Conservation (phyloP, 2,329 filamentous ascomycete genomes). For the Epichloe sibirici region DNA sequence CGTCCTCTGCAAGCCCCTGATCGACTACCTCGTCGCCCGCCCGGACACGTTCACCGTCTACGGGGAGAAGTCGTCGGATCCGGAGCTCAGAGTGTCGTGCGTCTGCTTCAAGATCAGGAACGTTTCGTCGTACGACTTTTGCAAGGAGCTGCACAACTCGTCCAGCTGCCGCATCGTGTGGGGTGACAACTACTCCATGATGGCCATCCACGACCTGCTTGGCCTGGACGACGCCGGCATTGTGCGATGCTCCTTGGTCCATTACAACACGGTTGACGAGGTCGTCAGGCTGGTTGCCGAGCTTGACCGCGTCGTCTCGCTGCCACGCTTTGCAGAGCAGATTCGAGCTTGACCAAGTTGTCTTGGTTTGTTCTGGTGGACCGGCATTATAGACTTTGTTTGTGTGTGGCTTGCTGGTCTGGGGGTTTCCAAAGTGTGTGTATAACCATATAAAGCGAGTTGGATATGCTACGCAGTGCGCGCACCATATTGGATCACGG, state of each 20-base stretch:
- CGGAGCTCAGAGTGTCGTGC: conserved; percentile 44
- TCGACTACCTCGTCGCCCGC: conserved; percentile 44
- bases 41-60: conserved; percentile 40
- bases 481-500: too few species aligned
- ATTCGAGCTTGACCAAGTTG: too few species aligned
- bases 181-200: conserved; percentile 57
- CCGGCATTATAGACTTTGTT: too few species aligned
- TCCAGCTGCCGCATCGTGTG: conserved; percentile 51
- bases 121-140: conserved; percentile 41
- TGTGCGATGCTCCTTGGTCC: conserved; percentile 57
- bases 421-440: too few species aligned
- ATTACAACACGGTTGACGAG: conserved; percentile 60
- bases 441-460: too few species aligned
- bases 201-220: conserved; percentile 47
- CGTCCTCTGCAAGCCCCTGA: conserved; percentile 42
- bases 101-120: conserved; percentile 55
- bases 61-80: conserved; percentile 39
- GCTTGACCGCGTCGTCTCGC: conserved; percentile 29
- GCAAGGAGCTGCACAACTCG: conserved; percentile 47
- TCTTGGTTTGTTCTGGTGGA: too few species aligned
- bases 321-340: too few species aligned
- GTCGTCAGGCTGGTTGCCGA: conserved; percentile 38
- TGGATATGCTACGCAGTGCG: too few species aligned
- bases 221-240: conserved; percentile 46
- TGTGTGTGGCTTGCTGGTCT: too few species aligned